A percentile compares a stretch with the other conserved stretches of the same genome.
Evolutionary conservation across 2,329 filamentous ascomycete species (phyloP).

Genomic region (Paecilomyces variotii): DNA sequence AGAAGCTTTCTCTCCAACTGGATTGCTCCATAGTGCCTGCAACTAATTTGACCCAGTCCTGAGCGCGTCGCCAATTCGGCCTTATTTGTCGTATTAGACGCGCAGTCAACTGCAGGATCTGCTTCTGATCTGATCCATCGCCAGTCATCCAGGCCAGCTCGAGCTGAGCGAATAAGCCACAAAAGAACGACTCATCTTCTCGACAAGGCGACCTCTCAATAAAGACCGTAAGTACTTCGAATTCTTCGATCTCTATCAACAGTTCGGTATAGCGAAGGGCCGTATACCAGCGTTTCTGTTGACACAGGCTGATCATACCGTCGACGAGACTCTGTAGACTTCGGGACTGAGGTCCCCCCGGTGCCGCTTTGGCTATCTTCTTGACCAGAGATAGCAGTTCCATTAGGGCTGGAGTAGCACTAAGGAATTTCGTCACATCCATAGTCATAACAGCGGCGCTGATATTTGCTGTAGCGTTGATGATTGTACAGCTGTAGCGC

Average conservation of each 20-base stretch:
- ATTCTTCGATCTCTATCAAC: background rate
- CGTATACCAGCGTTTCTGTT: background rate
- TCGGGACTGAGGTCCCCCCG: background rate
- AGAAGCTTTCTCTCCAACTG: background rate
- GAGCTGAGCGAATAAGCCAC: background rate
- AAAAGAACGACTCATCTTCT: background rate
- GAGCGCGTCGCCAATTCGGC: background rate
- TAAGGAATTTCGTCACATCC: background rate
- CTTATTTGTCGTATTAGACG: background rate
- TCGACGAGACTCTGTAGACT: background rate
- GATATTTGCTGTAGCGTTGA: conserved; percentile 3
- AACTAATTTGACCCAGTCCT: background rate
- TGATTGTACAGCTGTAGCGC: background rate
- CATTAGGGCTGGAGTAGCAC: background rate
- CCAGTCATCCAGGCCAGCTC: background rate
- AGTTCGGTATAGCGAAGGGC: conserved; percentile 1
- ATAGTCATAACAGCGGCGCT: background rate
- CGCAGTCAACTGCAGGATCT: background rate
- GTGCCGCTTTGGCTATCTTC: background rate
- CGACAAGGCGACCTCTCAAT: background rate
- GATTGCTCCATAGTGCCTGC: background rate
- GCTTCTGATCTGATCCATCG: background rate
- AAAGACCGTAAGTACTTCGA: background rate
- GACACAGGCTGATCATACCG: background rate
- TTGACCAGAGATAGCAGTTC: background rate